A percentile compares a stretch with the other conserved stretches of the same genome.
These are phyloP conservation scores for Forsythia viridissima DNA, from an alignment of 257 asterid species.

Conservation along the genomic window DNA sequence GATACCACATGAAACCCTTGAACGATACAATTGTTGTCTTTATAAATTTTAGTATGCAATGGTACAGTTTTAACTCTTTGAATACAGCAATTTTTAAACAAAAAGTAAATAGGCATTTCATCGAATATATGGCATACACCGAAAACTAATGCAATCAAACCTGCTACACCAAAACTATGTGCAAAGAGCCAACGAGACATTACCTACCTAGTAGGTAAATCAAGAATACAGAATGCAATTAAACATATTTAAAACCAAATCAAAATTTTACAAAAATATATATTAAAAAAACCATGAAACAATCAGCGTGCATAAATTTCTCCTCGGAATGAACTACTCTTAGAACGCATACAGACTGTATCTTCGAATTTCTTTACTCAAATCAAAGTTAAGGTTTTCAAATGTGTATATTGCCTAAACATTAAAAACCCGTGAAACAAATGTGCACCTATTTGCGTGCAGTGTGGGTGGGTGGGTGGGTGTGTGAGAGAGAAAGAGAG, in stretches of 20 bases:
- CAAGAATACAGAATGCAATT: background rate
- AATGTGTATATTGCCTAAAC: background rate
- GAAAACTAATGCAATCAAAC: background rate
- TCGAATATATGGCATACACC: conserved; percentile 33
- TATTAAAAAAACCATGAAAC: background rate
- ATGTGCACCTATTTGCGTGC: too few species aligned
- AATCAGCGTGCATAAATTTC: background rate
- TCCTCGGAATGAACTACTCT: background rate
- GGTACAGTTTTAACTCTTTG: background rate
- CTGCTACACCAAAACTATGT: background rate
- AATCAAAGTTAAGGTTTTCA: background rate
- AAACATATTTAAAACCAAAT: background rate
- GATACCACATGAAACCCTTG: background rate
- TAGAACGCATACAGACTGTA: too few species aligned
- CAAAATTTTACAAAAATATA: background rate
- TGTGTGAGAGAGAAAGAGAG: too few species aligned
- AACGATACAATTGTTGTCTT: background rate
- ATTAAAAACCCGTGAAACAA: too few species aligned
- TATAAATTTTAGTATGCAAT: background rate
- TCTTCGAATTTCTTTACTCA: background rate
- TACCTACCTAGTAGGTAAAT: background rate
- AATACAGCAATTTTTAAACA: background rate
- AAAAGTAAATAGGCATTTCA: conserved; percentile 29
- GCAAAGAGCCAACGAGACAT: background rate
- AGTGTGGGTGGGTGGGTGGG: too few species aligned